phyloP scores from a whole-genome alignment of 371 early-diverging fungal species.

The Thermomucor indicae-seudaticae region DNA sequence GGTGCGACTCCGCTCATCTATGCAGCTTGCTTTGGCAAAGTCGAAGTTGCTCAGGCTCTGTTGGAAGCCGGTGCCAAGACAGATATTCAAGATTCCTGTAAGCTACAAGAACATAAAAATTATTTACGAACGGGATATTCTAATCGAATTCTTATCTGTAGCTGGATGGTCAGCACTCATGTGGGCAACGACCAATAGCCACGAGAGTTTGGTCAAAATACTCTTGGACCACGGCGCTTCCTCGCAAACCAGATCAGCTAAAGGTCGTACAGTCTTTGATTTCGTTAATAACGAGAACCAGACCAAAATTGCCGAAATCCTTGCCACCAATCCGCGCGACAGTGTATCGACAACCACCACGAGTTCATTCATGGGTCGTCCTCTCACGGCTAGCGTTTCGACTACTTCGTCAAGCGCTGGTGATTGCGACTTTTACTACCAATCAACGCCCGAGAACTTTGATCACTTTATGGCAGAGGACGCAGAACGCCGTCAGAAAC shows the following conservation, averaged over 20 bases:
- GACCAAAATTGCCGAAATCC: slow-evolving; percentile 56
- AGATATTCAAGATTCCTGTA: slow-evolving; percentile 75
- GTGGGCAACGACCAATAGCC: slow-evolving; percentile 89
- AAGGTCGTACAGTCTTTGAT: slow-evolving; percentile 78
- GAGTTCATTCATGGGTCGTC: slow-evolving; percentile 26
- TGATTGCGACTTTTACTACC: slow-evolving; percentile 46
- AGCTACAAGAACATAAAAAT: slow-evolving; percentile 17
- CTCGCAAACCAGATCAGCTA: slow-evolving; percentile 58
- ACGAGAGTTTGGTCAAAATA: slow-evolving; percentile 66
- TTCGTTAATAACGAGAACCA: slow-evolving; percentile 54
- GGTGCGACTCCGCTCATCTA: slow-evolving; percentile 83
- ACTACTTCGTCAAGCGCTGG: slow-evolving; percentile 29
- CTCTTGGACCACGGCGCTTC: slow-evolving; percentile 80
- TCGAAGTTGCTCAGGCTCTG: slow-evolving; percentile 60
- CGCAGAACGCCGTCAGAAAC: slow-evolving; percentile 36
- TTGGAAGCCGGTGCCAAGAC: slow-evolving; percentile 73
- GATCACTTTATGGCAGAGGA: slow-evolving; percentile 44
- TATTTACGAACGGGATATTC: slow-evolving; percentile 1
- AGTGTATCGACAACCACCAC: slow-evolving; percentile 51
- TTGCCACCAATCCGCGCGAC: slow-evolving; percentile 50
- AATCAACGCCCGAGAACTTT: slow-evolving; percentile 34
- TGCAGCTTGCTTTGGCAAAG: slow-evolving; percentile 85
- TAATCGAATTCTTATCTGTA: slow-evolving; percentile 9
- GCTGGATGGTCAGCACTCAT: slow-evolving; percentile 92
- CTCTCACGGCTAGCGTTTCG: slow-evolving; percentile 18